Evolutionary conservation across 495 filamentous ascomycete genomes (phyloP), one percentile per base, ranked within the genome.

Genomic region (Penicillium steckii): DNA sequence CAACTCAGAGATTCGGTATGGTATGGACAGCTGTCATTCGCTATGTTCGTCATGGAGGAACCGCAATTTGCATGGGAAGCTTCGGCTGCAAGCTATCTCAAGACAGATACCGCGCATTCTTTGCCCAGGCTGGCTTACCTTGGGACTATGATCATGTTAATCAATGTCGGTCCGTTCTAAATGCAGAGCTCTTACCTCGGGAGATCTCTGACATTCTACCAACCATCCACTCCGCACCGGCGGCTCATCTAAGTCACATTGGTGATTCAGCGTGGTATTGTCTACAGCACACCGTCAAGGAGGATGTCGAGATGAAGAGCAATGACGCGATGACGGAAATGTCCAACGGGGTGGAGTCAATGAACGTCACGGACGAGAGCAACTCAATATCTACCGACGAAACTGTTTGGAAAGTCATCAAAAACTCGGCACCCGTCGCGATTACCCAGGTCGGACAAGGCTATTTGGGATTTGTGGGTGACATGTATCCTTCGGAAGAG

Each of bases 401-500:
- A n/a, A n/a, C n/a, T n/a, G n/a, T 23, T n/a, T 10, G 13, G 45
- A 24, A 18, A 22, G 15, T n/a, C 15, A 5, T 9, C 19, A 13
- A 40, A 23, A 7, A 38, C 17, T 26, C 42, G 15, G n/a, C 33
- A 15, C 33, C 47, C 1, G 47, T 46, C 18, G 53, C 42, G 3
- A 19, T 48, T 42, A 33, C 53, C 2, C 22, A 23, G 1, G 19
- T 47, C 6, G 47, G 32, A 2, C 3, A 42, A 2, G 53, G 53
- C 0, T 41, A 41, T 22, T 8, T 56, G 32, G 53, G 53, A 1
- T 51, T 41, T 35, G 44, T 52, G 21, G 53, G 53, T 15, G 35
- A 46, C 4, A 2, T 15, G 19, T 22, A 40, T 6, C 1, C 8
- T 6, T 42, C 27, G 4, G 15, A 26, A 3, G 23, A 21, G 1